phyloP scores from a whole-genome alignment of 2,329 filamentous ascomycete species.

The Calonectria pauciramosa region DNA sequence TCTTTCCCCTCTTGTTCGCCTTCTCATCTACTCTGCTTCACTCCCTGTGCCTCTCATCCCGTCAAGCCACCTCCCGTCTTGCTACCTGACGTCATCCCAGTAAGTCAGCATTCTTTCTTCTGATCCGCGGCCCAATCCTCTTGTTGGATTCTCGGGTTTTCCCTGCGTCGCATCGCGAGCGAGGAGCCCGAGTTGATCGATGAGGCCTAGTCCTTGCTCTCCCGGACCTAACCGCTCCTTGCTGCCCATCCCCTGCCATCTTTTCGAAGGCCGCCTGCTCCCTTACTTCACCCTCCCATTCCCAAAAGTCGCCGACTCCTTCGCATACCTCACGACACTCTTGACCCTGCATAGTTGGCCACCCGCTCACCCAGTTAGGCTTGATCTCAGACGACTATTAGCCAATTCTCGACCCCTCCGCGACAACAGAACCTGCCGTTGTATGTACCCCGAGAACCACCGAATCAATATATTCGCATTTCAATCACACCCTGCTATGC shows the following conservation, averaged over 20 bases:
- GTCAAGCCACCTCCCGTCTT: conserved; percentile 15
- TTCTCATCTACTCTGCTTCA: conserved; percentile 8
- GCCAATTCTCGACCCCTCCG: background rate
- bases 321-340: conserved; percentile 8
- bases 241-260: background rate
- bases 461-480: background rate
- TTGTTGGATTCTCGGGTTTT: conserved; percentile 19
- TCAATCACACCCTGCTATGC: background rate
- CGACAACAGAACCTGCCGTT: background rate
- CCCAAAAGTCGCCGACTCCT: conserved; percentile 8
- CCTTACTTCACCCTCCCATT: conserved; percentile 7
- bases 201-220: background rate
- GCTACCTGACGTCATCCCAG: conserved; percentile 45
- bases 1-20: background rate
- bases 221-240: background rate
- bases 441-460: conserved; percentile 3
- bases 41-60: conserved; percentile 12
- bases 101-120: conserved; percentile 37
- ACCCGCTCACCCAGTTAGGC: background rate
- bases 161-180: conserved; percentile 14
- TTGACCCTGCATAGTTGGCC: background rate
- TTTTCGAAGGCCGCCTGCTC: background rate
- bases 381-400: background rate
- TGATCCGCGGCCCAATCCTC: conserved; percentile 31
- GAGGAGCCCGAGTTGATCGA: background rate